Evolutionary conservation across 2,329 filamentous ascomycete genomes (phyloP).

Genomic region (Colletotrichum aenigma): DNA sequence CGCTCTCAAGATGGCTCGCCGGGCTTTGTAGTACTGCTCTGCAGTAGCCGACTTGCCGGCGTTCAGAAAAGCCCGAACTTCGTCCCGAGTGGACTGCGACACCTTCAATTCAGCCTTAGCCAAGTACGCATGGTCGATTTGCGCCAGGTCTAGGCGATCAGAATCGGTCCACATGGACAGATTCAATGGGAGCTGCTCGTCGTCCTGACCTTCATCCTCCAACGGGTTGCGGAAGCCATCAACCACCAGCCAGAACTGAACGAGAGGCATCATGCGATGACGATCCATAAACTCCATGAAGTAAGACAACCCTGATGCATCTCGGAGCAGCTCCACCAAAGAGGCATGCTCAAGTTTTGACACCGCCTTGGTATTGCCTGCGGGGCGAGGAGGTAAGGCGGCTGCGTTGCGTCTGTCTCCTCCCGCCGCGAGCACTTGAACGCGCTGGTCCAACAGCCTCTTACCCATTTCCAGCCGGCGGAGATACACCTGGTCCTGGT

Average conservation of each 20-base stretch:
- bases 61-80: slow-evolving; percentile 78
- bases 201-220: slow-evolving; percentile 80
- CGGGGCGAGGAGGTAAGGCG: slow-evolving; percentile 14
- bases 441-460: slow-evolving; percentile 85
- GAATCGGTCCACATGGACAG: slow-evolving; percentile 78
- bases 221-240: slow-evolving; percentile 94
- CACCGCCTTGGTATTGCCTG: slow-evolving; percentile 22
- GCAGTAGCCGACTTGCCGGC: slow-evolving; percentile 78
- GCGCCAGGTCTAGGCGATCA: slow-evolving; percentile 84
- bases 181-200: slow-evolving; percentile 63
- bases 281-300: slow-evolving; percentile 99
- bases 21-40: slow-evolving; percentile 81
- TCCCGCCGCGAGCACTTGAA: slow-evolving; percentile 77
- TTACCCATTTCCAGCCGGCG: slow-evolving; percentile 92
- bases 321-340: slow-evolving; percentile 84
- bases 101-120: slow-evolving; percentile 82
- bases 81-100: slow-evolving; percentile 68
- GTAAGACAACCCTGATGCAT: slow-evolving; percentile 89
- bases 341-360: slow-evolving; percentile 76
- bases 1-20: slow-evolving; percentile 79
- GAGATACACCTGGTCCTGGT: slow-evolving; percentile 84
- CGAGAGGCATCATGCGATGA: slow-evolving; percentile 81
- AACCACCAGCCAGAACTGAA: slow-evolving; percentile 98
- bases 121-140: slow-evolving; percentile 91
- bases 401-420: slow-evolving; percentile 51